A percentile compares a stretch with the other conserved stretches of the same genome.
These are phyloP conservation scores for Metschnikowia reukaufii DNA, from an alignment of 805 yeast species.

Conservation along the genomic window DNA sequence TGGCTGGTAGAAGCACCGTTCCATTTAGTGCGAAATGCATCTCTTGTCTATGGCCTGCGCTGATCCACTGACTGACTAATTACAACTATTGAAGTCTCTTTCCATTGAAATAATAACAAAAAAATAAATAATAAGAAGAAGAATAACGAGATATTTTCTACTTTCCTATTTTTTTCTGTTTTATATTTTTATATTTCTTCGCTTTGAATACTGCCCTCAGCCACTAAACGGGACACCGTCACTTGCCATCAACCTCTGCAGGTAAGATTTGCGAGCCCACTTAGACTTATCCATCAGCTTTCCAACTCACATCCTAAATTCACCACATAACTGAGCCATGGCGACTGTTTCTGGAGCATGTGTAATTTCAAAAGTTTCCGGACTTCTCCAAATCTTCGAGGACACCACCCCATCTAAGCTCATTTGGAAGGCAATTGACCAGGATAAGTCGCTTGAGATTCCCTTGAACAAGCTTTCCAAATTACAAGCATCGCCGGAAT, in stretches of 20 bases:
- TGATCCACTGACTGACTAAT: no score
- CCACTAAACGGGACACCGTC: not conserved
- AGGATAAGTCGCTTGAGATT: constrained; percentile 31
- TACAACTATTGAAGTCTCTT: no score
- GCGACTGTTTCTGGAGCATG: constrained; percentile 51
- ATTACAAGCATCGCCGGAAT: constrained; percentile 69
- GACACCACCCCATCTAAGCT: constrained; percentile 56
- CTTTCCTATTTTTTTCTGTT: not conserved
- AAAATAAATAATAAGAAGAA: no score
- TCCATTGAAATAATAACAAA: no score
- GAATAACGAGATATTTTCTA: not conserved
- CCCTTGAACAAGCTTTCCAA: constrained; percentile 39
- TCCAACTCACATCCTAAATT: not conserved
- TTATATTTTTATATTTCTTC: not conserved
- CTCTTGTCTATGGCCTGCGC: no score
- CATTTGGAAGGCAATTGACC: constrained; percentile 59
- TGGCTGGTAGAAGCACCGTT: no score
- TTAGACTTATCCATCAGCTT: not conserved
- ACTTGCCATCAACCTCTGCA: constrained; percentile 6
- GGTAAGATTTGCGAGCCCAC: not conserved
- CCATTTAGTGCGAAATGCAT: no score
- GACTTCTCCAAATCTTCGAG: constrained; percentile 55
- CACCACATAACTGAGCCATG: constrained; percentile 8
- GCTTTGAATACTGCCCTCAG: not conserved
- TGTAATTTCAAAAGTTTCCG: constrained; percentile 52